Conservation (phyloP, 805 yeast species). For the Wickerhamomyces queroliae region DNA sequence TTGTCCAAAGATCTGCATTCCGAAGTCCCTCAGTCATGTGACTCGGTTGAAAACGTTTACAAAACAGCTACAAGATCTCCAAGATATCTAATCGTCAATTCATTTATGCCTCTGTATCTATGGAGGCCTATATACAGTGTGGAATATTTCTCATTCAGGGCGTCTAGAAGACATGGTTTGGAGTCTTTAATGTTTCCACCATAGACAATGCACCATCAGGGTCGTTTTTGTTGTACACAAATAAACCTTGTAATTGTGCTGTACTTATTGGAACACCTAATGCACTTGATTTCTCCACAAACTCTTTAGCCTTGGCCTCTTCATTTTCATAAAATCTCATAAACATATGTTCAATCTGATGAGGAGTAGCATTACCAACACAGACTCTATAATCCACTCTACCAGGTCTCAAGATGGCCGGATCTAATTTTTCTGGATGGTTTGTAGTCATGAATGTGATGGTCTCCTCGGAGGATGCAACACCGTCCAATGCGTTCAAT, state of each 20-base stretch:
- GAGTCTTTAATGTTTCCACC: conserved; percentile 35
- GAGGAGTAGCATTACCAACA: conserved; percentile 80
- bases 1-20: too few species aligned
- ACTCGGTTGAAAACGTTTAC: too few species aligned
- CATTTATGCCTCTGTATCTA: not conserved
- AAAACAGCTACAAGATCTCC: too few species aligned
- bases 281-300: conserved; percentile 33
- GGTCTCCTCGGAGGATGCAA: conserved; percentile 95
- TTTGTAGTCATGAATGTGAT: conserved; percentile 97
- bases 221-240: conserved; percentile 83
- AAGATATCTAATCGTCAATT: too few species aligned
- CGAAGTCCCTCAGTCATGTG: too few species aligned
- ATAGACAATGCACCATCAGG: conserved; percentile 71
- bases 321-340: conserved; percentile 73
- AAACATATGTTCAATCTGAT: conserved; percentile 82
- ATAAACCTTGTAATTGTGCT: conserved; percentile 92
- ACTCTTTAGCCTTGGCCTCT: conserved; percentile 43
- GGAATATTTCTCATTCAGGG: too few species aligned
- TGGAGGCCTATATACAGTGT: too few species aligned
- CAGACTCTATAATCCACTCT: conserved; percentile 81
- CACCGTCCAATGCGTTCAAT: conserved; percentile 93
- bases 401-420: conserved; percentile 93
- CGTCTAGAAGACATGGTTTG: conserved; percentile 27
- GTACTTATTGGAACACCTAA: conserved; percentile 67
- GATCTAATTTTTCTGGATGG: conserved; percentile 90